Evolutionary conservation across 2,329 filamentous ascomycete genomes (phyloP).

Genomic region (Ambrosiella beaveri): DNA sequence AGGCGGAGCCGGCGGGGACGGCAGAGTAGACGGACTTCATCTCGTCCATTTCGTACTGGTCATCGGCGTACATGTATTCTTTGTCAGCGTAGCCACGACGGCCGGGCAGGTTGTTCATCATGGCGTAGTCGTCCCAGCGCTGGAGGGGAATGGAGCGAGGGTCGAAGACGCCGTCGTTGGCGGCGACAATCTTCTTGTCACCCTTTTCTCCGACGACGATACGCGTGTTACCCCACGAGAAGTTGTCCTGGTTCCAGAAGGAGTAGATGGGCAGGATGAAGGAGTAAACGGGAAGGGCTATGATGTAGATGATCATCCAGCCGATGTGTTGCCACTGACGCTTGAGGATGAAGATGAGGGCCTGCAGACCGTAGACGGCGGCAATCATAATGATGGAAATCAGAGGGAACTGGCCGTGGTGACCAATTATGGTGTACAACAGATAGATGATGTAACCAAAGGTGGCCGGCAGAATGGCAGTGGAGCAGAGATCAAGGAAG

Average conservation of each 20-base stretch:
- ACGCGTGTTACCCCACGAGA: conserved; percentile 96
- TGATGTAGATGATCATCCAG: conserved; percentile 97
- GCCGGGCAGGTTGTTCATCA: conserved; percentile 72
- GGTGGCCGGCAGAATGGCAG: conserved; percentile 77
- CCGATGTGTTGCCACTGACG: conserved; percentile 96
- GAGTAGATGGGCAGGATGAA: conserved; percentile 87
- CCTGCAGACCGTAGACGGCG: conserved; percentile 86
- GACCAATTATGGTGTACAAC: conserved; percentile 57
- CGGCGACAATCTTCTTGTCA: conserved; percentile 72
- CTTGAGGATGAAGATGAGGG: conserved; percentile 90
- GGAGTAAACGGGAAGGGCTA: conserved; percentile 90
- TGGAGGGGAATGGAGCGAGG: conserved; percentile 85
- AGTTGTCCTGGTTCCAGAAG: conserved; percentile 99
- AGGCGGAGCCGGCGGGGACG: conserved; percentile 69
- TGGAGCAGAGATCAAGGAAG: conserved; percentile 84
- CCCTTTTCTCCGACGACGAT: conserved; percentile 92
- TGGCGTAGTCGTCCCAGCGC: conserved; percentile 92
- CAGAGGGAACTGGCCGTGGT: conserved; percentile 59
- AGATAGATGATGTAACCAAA: conserved; percentile 76
- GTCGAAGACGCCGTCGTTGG: conserved; percentile 73
- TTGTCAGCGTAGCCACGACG: conserved; percentile 65
- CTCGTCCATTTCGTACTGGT: conserved; percentile 92
- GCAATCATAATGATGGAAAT: conserved; percentile 82
- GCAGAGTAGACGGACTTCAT: conserved; percentile 95
- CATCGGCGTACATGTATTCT: conserved; percentile 44